These are phyloP conservation scores for Phytophthora megakarya DNA, from an alignment of 352 stramenopile species.

Conservation along the genomic window DNA sequence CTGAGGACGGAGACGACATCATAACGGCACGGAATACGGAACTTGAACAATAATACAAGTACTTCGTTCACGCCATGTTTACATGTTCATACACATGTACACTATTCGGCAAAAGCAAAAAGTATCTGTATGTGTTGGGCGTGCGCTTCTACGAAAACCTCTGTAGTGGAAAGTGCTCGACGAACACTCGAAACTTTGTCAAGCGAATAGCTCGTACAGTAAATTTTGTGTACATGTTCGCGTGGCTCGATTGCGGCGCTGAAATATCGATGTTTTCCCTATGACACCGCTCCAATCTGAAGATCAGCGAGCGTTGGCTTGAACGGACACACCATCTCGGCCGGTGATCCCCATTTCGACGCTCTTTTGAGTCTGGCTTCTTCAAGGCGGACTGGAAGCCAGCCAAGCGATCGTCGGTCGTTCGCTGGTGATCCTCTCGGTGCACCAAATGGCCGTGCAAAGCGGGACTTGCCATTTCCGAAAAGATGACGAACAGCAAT, in stretches of 20 bases:
- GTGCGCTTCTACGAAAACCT: constrained; percentile 21
- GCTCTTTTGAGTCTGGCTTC: constrained; percentile 29
- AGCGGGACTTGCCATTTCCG: constrained; percentile 18
- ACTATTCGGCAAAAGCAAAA: too few species aligned
- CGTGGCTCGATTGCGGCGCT: constrained; percentile 3
- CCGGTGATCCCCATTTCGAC: constrained; percentile 19
- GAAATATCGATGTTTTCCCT: constrained; percentile 9
- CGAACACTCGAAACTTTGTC: constrained; percentile 4
- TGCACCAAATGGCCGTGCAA: constrained; percentile 16
- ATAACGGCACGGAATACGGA: too few species aligned
- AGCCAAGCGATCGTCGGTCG: constrained; percentile 25
- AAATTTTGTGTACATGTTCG: background rate
- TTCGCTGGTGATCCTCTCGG: background rate
- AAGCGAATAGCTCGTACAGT: too few species aligned
- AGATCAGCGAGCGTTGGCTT: constrained; percentile 21
- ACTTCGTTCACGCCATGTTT: too few species aligned
- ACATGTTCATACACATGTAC: too few species aligned
- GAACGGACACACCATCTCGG: constrained; percentile 27
- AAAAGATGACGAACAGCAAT: constrained; percentile 29
- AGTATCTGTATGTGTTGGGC: background rate
- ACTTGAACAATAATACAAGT: too few species aligned
- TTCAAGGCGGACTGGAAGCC: constrained; percentile 33
- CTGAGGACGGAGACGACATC: background rate
- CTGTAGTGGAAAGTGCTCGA: constrained; percentile 27
- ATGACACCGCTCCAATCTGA: constrained; percentile 14